Base-by-base conservation (phyloP, 1,284 basidiomycete genomes). In the Clitocybe nebularis region DNA sequence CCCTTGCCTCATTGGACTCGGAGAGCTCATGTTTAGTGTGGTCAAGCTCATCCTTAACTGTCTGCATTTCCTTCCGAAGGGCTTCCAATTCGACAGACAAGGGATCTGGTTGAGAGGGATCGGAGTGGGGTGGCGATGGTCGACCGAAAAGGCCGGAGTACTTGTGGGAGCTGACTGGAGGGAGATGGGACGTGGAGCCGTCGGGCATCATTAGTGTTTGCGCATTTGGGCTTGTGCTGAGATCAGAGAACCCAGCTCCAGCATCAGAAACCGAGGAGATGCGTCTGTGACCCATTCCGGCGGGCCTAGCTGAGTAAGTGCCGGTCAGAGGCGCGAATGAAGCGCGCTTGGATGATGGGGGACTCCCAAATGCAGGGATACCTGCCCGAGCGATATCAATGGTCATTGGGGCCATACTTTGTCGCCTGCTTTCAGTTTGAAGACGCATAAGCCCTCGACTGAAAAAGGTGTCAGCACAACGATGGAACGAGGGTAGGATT, bases 401-500 rank as follows among this genome's bases (percentile, higher is more conserved):
- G 4, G 71, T 56, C 21, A 71, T 56, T 11, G 74, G 71, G 9
- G 69, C 65, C 44, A 63, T 57, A 56, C 81, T 84, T 57, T 77
- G 76, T 29, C 85, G 71, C 50, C 86, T 75, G 55, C 72, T 84
- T 59, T 93, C 90, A 23, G 83, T 82, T 61, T 95, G 92, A 13
- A 96, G 71, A n/a, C 86, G 75, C 89, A 94, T 93, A 28, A 96
- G 74, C 9, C 88, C 90, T 43, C 89, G 82, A 52, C 86, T 89
- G 55, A 17, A 53, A 14, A 35, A 11, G 6, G 37, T 9, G 26
- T 49, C 17, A 46, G 29, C 9, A 25, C 16, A 34, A 35, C 11
- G 1, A 34, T 34, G 25, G 29, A 14, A 23, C 24, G 10, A 16
- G 19, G 25, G 26, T 39, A 10, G 42, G 23, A 38, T 38, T 32